phyloP scores from a whole-genome alignment of 306 rosid genomes.

The Cicer judaicum region DNA sequence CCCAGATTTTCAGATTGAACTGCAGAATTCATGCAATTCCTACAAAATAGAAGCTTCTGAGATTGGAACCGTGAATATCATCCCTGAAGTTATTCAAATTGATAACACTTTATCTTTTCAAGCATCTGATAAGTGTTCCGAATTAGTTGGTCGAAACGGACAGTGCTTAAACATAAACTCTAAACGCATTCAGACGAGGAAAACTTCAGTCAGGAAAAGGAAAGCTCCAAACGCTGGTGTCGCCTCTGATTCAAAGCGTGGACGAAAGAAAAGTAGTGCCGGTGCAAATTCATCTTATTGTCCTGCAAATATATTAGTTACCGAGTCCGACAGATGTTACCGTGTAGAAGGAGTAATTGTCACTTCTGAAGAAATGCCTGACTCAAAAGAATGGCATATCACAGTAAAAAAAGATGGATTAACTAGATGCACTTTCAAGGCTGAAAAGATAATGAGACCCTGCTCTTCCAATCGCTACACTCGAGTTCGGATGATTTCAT shows the following conservation, averaged over 20 bases:
- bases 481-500: slow-evolving; percentile 52
- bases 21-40: slow-evolving; percentile 15
- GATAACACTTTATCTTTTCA: slow-evolving; percentile 37
- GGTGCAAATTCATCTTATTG: slow-evolving; percentile 52
- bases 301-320: slow-evolving; percentile 61
- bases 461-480: slow-evolving; percentile 61
- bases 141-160: slow-evolving; percentile 47
- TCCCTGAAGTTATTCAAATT: slow-evolving; percentile 35
- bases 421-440: slow-evolving; percentile 56
- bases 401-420: slow-evolving; percentile 71
- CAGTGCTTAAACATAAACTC: slow-evolving; percentile 52
- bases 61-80: not conserved
- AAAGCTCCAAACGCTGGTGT: slow-evolving; percentile 54
- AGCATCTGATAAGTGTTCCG: slow-evolving; percentile 50
- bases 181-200: slow-evolving; percentile 58
- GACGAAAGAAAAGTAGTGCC: slow-evolving; percentile 45
- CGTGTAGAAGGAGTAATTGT: slow-evolving; percentile 59
- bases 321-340: slow-evolving; percentile 65
- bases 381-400: slow-evolving; percentile 64
- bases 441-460: slow-evolving; percentile 67
- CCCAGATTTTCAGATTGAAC: slow-evolving; percentile 42
- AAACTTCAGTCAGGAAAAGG: slow-evolving; percentile 62
- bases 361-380: slow-evolving; percentile 59
- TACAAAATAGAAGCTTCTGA: slow-evolving; percentile 31
- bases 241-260: slow-evolving; percentile 40